These are phyloP conservation scores for Xylaria intraflava DNA, from an alignment of 495 filamentous ascomycete species.

Conservation along the genomic window DNA sequence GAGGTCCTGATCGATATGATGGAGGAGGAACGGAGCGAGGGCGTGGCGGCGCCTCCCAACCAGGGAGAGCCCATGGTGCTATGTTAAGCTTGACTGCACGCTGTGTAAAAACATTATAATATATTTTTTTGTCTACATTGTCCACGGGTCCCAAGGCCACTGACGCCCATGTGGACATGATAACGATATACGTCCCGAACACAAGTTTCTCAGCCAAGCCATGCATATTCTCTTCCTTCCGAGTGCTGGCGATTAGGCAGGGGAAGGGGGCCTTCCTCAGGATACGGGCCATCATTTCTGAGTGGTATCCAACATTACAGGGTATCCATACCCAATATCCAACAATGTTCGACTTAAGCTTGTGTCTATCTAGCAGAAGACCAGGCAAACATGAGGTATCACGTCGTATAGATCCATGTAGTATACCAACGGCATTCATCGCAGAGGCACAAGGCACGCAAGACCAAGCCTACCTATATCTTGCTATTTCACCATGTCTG, in stretches of 20 bases:
- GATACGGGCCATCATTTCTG: neutral
- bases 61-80: conserved; percentile 25
- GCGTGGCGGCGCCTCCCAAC: conserved; percentile 6
- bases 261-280: neutral
- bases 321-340: neutral
- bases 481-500: too few relatives aligned
- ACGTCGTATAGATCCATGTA: too few relatives aligned
- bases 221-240: neutral
- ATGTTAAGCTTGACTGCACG: conserved; percentile 2
- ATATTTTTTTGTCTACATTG: neutral
- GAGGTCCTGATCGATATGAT: conserved; percentile 47
- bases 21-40: conserved; percentile 39
- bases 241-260: neutral
- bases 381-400: neutral
- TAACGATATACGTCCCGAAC: neutral
- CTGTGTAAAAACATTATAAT: neutral
- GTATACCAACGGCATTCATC: too few relatives aligned
- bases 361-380: neutral
- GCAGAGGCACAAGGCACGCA: too few relatives aligned
- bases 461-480: too few relatives aligned
- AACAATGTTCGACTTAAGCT: neutral
- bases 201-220: neutral
- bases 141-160: neutral
- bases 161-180: neutral
- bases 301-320: neutral